These are phyloP conservation scores for Phytopythium sindhum DNA, from an alignment of 352 stramenopile species.

Conservation along the genomic window DNA sequence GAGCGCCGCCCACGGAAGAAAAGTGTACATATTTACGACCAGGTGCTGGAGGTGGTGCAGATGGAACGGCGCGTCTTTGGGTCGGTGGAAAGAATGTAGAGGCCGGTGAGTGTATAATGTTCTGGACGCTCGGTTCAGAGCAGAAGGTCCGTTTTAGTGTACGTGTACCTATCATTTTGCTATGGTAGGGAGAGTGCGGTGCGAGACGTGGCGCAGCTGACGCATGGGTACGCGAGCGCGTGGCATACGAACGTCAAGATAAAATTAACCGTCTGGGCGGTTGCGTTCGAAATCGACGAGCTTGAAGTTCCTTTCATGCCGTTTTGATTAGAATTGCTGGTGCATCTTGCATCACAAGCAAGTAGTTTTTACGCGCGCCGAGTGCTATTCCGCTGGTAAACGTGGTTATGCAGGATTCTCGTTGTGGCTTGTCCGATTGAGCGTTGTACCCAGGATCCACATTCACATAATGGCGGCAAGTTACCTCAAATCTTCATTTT, in stretches of 20 bases:
- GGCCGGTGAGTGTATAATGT: too few species aligned
- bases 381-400: background rate
- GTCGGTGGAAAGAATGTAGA: background rate
- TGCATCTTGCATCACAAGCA: background rate
- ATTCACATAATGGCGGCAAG: background rate
- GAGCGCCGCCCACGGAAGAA: too few species aligned
- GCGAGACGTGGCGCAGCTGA: background rate
- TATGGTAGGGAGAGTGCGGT: too few species aligned
- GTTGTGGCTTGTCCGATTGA: background rate
- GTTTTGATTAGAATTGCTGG: background rate
- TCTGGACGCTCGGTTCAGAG: too few species aligned
- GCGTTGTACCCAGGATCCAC: background rate
- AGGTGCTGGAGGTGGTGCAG: background rate
- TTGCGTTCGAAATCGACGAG: background rate
- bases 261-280: background rate
- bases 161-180: too few species aligned
- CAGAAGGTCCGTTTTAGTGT: too few species aligned
- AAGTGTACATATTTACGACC: background rate
- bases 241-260: background rate
- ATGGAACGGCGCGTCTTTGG: background rate
- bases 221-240: background rate
- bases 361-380: background rate
- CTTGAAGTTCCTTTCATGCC: background rate
- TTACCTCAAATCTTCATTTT: background rate
- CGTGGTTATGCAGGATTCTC: background rate